Conservation (phyloP, 2,329 filamentous ascomycete species). For the Ceratocystis albifundus region DNA sequence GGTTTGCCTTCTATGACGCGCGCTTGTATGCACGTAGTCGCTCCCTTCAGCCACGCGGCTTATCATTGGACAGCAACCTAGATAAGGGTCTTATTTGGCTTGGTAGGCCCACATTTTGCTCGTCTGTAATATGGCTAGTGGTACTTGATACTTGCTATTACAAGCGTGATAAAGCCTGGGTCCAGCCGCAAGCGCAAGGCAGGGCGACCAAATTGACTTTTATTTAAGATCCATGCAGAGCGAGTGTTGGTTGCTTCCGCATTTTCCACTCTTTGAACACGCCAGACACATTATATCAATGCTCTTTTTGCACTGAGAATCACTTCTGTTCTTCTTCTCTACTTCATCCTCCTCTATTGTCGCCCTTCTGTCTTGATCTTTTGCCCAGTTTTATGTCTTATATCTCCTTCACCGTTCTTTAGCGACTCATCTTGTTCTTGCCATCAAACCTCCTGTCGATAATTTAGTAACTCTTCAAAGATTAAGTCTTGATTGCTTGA, state of each 20-base stretch:
- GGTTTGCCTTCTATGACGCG: constrained; percentile 15
- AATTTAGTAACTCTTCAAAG: neutral
- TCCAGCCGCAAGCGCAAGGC: constrained; percentile 20
- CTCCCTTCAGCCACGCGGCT: constrained; percentile 9
- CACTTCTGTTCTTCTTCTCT: neutral
- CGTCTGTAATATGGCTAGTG: neutral
- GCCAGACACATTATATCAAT: neutral
- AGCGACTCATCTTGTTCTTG: neutral
- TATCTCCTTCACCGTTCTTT: neutral
- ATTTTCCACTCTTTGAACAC: neutral
- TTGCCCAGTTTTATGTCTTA: neutral
- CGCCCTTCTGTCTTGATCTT: neutral
- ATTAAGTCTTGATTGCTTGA: neutral
- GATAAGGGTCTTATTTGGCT: neutral
- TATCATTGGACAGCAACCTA: neutral
- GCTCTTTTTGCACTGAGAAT: neutral
- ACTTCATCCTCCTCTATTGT: neutral
- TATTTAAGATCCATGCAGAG: neutral
- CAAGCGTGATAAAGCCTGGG: constrained; percentile 7
- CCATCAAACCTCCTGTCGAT: neutral
- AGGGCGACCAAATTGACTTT: constrained; percentile 10
- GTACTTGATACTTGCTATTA: too few relatives aligned
- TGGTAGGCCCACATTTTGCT: constrained; percentile 6
- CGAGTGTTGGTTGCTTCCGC: neutral
- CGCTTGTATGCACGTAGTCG: neutral